These are phyloP conservation scores for Phytophthora meadii DNA, from an alignment of 352 stramenopile genomes.

Conservation along the genomic window DNA sequence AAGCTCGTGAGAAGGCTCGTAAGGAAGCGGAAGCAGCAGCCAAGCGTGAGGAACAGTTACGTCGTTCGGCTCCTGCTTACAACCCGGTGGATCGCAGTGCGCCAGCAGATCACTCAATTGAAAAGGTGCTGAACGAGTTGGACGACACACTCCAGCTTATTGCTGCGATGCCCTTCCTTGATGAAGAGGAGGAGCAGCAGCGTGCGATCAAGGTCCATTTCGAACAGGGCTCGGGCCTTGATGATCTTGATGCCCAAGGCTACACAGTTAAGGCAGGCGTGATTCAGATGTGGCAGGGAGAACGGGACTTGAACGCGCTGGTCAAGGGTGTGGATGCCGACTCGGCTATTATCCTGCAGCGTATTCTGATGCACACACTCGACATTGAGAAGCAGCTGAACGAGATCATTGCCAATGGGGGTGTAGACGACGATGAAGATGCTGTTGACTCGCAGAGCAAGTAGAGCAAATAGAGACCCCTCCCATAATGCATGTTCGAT, in stretches of 20 bases:
- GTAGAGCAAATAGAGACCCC: slow-evolving; percentile 13
- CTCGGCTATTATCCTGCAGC: slow-evolving; percentile 74
- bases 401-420: slow-evolving; percentile 46
- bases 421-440: slow-evolving; percentile 26
- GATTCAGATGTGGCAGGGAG: slow-evolving; percentile 71
- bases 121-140: slow-evolving; percentile 66
- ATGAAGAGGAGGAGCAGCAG: slow-evolving; percentile 69
- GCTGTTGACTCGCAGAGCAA: slow-evolving; percentile 15
- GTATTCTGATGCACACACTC: slow-evolving; percentile 75
- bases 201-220: slow-evolving; percentile 58
- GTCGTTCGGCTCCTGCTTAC: slow-evolving; percentile 53
- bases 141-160: slow-evolving; percentile 78
- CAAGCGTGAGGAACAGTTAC: slow-evolving; percentile 54
- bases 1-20: slow-evolving; percentile 47
- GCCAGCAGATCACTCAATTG: slow-evolving; percentile 58
- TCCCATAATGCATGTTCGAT: slow-evolving; percentile 1
- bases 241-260: slow-evolving; percentile 64
- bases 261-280: slow-evolving; percentile 63
- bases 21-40: slow-evolving; percentile 46
- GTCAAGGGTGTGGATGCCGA: slow-evolving; percentile 57
- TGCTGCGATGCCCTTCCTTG: slow-evolving; percentile 70
- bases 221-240: slow-evolving; percentile 61
- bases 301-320: slow-evolving; percentile 64
- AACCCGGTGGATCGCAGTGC: slow-evolving; percentile 33
- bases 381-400: slow-evolving; percentile 70